These are phyloP conservation scores for Lepidium africanum DNA, from an alignment of 345 rosid species.

Conservation along the genomic window DNA sequence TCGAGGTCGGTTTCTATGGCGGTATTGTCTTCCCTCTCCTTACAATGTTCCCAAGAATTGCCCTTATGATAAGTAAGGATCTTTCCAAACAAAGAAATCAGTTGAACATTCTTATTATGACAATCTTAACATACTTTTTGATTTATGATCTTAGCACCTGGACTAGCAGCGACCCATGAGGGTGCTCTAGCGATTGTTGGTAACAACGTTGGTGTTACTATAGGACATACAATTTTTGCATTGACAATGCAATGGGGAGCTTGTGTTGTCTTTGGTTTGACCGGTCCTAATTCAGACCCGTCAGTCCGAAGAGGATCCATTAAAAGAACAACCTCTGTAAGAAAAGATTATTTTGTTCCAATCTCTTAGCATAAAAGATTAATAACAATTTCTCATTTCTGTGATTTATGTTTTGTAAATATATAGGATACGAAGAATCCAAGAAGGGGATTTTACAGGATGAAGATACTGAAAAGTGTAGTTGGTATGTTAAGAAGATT, in stretches of 20 bases:
- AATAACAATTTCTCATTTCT: neutral
- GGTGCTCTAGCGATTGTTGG: slow-evolving; percentile 21
- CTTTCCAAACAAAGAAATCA: neutral
- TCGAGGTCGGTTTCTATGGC: slow-evolving; percentile 29
- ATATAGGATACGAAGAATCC: slow-evolving; percentile 21
- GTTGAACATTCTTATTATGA: neutral
- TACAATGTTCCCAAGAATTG: slow-evolving; percentile 30
- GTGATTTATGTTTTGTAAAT: neutral
- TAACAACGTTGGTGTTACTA: slow-evolving; percentile 21
- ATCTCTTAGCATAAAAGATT: neutral
- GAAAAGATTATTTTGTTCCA: neutral
- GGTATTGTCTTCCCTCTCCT: slow-evolving; percentile 30
- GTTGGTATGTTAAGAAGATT: slow-evolving; percentile 15
- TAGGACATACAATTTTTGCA: slow-evolving; percentile 27
- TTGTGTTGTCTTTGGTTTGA: slow-evolving; percentile 31
- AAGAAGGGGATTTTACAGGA: slow-evolving; percentile 20
- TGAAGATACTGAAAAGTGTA: slow-evolving; percentile 17
- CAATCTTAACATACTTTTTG: neutral
- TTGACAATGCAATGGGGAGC: slow-evolving; percentile 34
- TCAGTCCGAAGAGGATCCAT: slow-evolving; percentile 14
- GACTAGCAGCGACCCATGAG: slow-evolving; percentile 19
- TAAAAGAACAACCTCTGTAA: slow-evolving; percentile 23
- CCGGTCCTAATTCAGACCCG: slow-evolving; percentile 6
- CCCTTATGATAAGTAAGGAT: slow-evolving; percentile 21
- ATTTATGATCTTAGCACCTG: slow-evolving; percentile 18